A percentile compares a stretch with the other conserved stretches of the same genome.
These are phyloP conservation scores for Lentinula raphanica DNA, from an alignment of 768 basidiomycete species.

Conservation along the genomic window DNA sequence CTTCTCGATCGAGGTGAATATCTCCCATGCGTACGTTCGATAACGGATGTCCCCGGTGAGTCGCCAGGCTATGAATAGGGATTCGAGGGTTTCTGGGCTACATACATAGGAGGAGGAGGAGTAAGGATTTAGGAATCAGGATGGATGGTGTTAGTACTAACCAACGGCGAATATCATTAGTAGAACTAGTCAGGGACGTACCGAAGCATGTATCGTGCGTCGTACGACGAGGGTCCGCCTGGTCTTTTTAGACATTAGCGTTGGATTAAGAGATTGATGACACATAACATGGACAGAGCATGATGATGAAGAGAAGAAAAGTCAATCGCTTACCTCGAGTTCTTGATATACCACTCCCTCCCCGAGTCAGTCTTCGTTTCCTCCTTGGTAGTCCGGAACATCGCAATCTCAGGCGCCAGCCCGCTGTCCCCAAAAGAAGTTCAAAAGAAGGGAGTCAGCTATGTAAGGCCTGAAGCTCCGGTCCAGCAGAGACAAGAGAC, in stretches of 20 bases:
- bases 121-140: too few relatives aligned
- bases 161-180: too few relatives aligned
- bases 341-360: slow-evolving; percentile 72
- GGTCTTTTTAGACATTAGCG: too few relatives aligned
- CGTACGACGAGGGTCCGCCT: slow-evolving; percentile 16
- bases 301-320: background rate
- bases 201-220: slow-evolving; percentile 21
- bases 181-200: too few relatives aligned
- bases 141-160: too few relatives aligned
- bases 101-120: too few relatives aligned
- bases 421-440: slow-evolving; percentile 40
- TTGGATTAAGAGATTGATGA: too few relatives aligned
- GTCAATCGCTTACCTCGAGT: slow-evolving; percentile 39
- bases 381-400: slow-evolving; percentile 44
- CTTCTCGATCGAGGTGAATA: slow-evolving; percentile 67
- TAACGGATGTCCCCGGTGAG: slow-evolving; percentile 63
- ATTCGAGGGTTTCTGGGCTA: slow-evolving; percentile 75
- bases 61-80: slow-evolving; percentile 70
- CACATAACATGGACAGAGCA: background rate
- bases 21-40: slow-evolving; percentile 65
- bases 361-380: slow-evolving; percentile 22
- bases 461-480: too few relatives aligned
- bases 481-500: too few relatives aligned
- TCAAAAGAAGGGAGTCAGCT: too few relatives aligned
- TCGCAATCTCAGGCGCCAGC: slow-evolving; percentile 64